Conservation (phyloP, 805 yeast genomes). For the Maudiozyma bulderi region DNA sequence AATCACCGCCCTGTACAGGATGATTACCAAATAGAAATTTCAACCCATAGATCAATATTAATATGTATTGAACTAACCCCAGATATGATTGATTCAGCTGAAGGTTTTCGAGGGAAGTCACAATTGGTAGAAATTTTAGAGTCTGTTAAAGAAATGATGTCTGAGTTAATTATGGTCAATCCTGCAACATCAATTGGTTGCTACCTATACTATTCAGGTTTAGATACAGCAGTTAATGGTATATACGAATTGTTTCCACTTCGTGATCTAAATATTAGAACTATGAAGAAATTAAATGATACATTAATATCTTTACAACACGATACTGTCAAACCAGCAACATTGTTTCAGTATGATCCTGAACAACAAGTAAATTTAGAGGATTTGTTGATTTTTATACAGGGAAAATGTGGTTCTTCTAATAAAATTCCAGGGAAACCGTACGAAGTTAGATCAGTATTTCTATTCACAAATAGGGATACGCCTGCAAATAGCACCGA, state of each 20-base stretch:
- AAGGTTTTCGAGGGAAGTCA: conserved; percentile 28
- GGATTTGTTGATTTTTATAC: conserved; percentile 40
- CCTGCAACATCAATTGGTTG: conserved; percentile 73
- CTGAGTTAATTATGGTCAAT: conserved; percentile 52
- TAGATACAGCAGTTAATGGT: conserved; percentile 32
- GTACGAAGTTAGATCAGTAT: conserved; percentile 50
- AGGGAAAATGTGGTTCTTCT: conserved; percentile 43
- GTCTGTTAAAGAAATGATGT: conserved; percentile 51
- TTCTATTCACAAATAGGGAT: conserved; percentile 70
- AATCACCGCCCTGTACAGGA: not conserved
- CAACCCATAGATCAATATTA: conserved; percentile 46
- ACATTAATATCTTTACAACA: conserved; percentile 36
- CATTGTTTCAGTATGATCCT: conserved; percentile 26
- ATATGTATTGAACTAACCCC: conserved; percentile 52
- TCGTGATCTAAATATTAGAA: conserved; percentile 43
- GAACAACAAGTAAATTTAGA: conserved; percentile 28
- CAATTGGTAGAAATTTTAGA: conserved; percentile 45
- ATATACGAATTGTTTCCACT: conserved; percentile 43
- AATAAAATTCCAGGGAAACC: conserved; percentile 30
- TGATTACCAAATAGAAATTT: not conserved
- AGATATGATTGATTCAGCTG: conserved; percentile 33
- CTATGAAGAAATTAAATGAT: conserved; percentile 48
- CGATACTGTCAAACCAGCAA: conserved; percentile 15
- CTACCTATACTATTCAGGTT: conserved; percentile 44
- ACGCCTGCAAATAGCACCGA: conserved; percentile 44